Conservation (phyloP, 225 moss, liverwort and hornwort species). For the Sphagnum tenellum region DNA sequence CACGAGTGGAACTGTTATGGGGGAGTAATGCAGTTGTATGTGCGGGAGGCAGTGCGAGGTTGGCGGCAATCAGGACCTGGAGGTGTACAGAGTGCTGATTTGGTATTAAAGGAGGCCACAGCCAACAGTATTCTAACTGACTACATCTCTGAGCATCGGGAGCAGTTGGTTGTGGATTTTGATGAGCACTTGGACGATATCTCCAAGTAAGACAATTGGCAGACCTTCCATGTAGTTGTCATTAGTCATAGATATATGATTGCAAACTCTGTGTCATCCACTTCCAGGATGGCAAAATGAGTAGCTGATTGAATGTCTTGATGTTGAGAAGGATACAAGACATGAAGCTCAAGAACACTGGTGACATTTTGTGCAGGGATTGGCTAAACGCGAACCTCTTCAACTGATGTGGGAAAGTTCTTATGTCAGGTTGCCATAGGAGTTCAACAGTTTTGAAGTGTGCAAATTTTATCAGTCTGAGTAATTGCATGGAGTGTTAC, state of each 20-base stretch:
- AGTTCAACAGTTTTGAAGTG: too few relatives aligned
- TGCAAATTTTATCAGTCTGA: too few relatives aligned
- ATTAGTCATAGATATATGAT: not conserved
- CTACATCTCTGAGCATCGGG: conserved; percentile 73
- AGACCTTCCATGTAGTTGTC: not conserved
- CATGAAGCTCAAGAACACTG: not conserved
- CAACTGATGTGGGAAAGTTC: conserved; percentile 9
- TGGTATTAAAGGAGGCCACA: conserved; percentile 54
- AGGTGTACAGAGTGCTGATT: conserved; percentile 17
- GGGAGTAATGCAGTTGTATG: conserved; percentile 33
- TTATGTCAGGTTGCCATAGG: too few relatives aligned
- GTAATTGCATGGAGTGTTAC: too few relatives aligned
- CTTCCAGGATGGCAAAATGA: too few relatives aligned
- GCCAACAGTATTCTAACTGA: conserved; percentile 68
- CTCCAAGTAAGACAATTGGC: conserved; percentile 39
- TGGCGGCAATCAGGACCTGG: conserved; percentile 43
- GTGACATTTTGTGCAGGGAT: conserved; percentile 14
- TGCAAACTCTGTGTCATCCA: not conserved
- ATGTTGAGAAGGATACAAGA: not conserved
- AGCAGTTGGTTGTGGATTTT: conserved; percentile 67
- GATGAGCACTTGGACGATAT: conserved; percentile 92
- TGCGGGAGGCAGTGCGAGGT: conserved; percentile 42
- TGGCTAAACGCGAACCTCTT: conserved; percentile 52
- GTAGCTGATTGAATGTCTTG: not conserved
- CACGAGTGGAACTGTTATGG: too few relatives aligned